Evolutionary conservation across 1,284 basidiomycete species (phyloP).

Genomic region (Apiotrichum veenhuisii): DNA sequence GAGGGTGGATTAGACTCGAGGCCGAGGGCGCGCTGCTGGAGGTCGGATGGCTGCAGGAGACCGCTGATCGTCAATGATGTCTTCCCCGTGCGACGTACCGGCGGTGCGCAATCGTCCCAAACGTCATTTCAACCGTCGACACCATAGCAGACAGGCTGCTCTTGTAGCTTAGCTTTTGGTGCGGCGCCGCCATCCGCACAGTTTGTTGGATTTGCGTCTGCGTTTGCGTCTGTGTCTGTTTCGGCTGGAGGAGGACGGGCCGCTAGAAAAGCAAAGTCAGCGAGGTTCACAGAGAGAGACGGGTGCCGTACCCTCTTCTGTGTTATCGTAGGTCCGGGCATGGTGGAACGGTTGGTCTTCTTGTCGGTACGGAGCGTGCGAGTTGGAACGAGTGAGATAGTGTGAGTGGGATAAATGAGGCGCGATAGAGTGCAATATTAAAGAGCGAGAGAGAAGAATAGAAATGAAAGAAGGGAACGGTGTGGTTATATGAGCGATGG

Average conservation of each 20-base stretch:
- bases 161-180: neutral
- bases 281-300: neutral
- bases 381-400: too few species aligned
- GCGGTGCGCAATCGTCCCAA: neutral
- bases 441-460: too few species aligned
- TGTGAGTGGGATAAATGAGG: too few species aligned
- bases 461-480: too few species aligned
- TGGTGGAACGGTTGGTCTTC: neutral
- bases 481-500: too few species aligned
- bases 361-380: too few species aligned
- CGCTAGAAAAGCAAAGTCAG: neutral
- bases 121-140: neutral
- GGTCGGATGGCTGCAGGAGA: neutral
- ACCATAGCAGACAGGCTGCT: neutral
- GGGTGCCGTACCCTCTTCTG: neutral
- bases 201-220: neutral
- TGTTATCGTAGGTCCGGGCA: neutral
- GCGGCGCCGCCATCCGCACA: too few species aligned
- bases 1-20: too few species aligned
- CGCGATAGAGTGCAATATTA: too few species aligned
- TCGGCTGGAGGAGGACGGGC: neutral
- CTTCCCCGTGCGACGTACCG: neutral
- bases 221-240: too few species aligned
- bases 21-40: neutral
- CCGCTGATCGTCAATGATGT: neutral